A percentile compares a stretch with the other conserved stretches of the same genome.
These are phyloP conservation scores for Bretschneidera sinensis DNA, from an alignment of 345 rosid species.

Conservation along the genomic window DNA sequence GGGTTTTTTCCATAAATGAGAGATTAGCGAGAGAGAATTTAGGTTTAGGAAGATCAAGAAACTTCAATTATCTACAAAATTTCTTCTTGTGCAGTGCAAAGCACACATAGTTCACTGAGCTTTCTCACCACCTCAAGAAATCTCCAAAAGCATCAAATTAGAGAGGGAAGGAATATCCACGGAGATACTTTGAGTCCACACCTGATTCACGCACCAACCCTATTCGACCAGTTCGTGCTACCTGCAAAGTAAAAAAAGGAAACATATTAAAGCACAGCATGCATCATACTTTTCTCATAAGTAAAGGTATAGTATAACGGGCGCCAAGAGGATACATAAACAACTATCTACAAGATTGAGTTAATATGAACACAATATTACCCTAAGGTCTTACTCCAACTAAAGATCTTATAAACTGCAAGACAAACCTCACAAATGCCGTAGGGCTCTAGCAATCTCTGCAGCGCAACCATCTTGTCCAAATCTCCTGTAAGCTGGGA, in stretches of 20 bases:
- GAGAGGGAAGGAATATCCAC: conserved; percentile 79
- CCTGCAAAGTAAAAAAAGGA: conserved; percentile 29
- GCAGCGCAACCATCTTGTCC: conserved; percentile 93
- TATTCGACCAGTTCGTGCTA: conserved; percentile 90
- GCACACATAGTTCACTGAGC: background rate
- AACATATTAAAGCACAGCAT: background rate
- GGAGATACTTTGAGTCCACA: conserved; percentile 78
- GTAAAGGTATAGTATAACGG: no score
- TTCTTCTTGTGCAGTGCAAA: background rate
- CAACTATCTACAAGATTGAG: no score
- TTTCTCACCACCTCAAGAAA: no score
- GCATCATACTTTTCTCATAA: no score
- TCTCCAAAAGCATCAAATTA: no score
- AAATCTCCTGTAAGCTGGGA: conserved; percentile 84
- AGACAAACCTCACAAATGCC: conserved; percentile 91
- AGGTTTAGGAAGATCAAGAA: no score
- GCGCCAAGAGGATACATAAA: background rate
- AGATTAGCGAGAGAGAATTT: no score
- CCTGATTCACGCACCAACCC: conserved; percentile 88
- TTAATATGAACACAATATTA: no score
- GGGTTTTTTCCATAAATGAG: no score
- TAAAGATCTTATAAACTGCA: background rate
- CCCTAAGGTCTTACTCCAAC: no score
- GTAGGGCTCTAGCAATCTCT: conserved; percentile 84
- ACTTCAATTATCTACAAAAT: no score